Conservation (phyloP, 78 protist genomes). For the Acrasis kona region DNA sequence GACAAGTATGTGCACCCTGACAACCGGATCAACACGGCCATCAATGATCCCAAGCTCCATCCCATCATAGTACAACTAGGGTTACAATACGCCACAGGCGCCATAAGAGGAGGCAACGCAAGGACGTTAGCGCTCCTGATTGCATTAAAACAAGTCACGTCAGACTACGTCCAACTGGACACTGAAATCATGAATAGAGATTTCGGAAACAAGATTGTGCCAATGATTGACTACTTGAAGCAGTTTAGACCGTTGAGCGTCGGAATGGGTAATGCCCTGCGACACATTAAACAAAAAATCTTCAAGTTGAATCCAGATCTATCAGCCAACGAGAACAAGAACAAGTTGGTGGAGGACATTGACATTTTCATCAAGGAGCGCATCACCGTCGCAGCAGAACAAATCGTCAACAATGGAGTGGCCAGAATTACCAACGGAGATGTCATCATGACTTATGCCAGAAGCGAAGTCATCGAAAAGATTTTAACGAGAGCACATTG, state of each 20-base stretch:
- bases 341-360: slow-evolving; percentile 25
- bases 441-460: slow-evolving; percentile 64
- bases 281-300: slow-evolving; percentile 37
- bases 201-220: slow-evolving; percentile 32
- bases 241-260: slow-evolving; percentile 22
- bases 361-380: slow-evolving; percentile 46
- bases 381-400: slow-evolving; percentile 45
- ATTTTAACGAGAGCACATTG: slow-evolving; percentile 50
- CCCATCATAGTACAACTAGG: slow-evolving; percentile 64
- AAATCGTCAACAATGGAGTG: slow-evolving; percentile 31
- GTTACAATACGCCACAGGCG: slow-evolving; percentile 49
- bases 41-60: slow-evolving; percentile 31
- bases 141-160: slow-evolving; percentile 48
- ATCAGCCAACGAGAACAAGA: slow-evolving; percentile 35
- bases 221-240: slow-evolving; percentile 53
- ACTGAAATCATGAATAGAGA: slow-evolving; percentile 25
- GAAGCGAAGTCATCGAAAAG: slow-evolving; percentile 54
- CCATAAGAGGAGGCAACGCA: slow-evolving; percentile 58
- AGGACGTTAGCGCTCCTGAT: slow-evolving; percentile 67
- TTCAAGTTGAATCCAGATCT: background rate
- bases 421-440: slow-evolving; percentile 66
- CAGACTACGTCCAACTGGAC: slow-evolving; percentile 23
- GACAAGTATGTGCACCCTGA: no score
- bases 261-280: slow-evolving; percentile 69
- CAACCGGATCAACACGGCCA: background rate